Conservation (phyloP, 768 basidiomycete genomes). For the Leccinum broughii region DNA sequence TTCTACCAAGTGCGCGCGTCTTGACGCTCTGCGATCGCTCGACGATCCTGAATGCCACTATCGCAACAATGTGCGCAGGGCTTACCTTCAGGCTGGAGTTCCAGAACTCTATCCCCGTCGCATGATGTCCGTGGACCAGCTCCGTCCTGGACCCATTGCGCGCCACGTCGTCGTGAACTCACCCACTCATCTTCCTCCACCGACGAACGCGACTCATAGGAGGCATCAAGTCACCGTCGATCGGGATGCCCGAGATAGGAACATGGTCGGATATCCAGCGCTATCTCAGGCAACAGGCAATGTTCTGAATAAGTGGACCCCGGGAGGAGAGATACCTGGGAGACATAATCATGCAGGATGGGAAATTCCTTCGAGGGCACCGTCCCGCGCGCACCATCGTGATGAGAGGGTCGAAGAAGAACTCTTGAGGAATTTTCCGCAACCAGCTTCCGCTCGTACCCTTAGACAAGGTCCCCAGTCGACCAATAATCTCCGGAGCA, state of each 20-base stretch:
- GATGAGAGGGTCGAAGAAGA: neutral
- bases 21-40: slow-evolving; percentile 30
- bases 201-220: neutral
- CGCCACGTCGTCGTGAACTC: neutral
- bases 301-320: slow-evolving; percentile 7
- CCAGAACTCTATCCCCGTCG: slow-evolving; percentile 8
- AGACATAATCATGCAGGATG: slow-evolving; percentile 6
- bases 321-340: neutral
- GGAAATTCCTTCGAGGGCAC: slow-evolving; percentile 1
- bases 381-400: neutral
- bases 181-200: slow-evolving; percentile 1
- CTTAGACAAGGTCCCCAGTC: slow-evolving; percentile 13
- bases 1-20: slow-evolving; percentile 28
- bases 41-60: slow-evolving; percentile 25
- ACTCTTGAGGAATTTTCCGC: neutral
- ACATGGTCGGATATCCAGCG: slow-evolving; percentile 13
- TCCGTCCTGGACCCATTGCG: slow-evolving; percentile 1
- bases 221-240: neutral
- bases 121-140: slow-evolving; percentile 12
- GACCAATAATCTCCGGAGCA: slow-evolving; percentile 4
- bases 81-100: slow-evolving; percentile 8
- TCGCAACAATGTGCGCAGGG: slow-evolving; percentile 21
- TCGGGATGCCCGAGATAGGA: neutral
- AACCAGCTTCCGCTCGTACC: neutral
- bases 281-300: slow-evolving; percentile 19